Percentiles rank a stretch among this genome's conserved stretches.
phyloP scores from a whole-genome alignment of 371 early-diverging fungal genomes.

The Capniomyces stellatus region DNA sequence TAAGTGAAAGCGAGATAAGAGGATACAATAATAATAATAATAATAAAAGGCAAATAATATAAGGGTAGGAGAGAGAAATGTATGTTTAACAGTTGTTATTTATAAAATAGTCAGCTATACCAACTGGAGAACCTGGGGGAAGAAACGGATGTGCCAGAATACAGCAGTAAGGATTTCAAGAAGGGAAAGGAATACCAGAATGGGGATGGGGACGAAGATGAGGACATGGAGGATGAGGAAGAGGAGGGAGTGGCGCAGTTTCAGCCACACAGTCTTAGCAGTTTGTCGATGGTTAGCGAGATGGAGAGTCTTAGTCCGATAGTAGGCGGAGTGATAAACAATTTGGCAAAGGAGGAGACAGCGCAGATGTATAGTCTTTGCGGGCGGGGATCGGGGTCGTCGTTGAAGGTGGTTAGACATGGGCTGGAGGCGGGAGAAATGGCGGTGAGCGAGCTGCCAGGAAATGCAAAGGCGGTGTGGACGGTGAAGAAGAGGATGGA shows the following conservation, averaged over 20 bases:
- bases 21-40: too few species aligned
- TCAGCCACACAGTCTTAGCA: conserved; percentile 59
- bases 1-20: too few species aligned
- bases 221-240: conserved; percentile 17
- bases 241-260: conserved; percentile 43
- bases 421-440: conserved; percentile 83
- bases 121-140: conserved; percentile 87
- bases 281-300: conserved; percentile 75
- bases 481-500: conserved; percentile 48
- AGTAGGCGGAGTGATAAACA: conserved; percentile 52
- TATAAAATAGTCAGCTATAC: conserved; percentile 39
- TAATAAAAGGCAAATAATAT: too few species aligned
- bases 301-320: conserved; percentile 67
- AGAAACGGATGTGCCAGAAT: conserved; percentile 66
- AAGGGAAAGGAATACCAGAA: conserved; percentile 24
- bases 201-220: background rate
- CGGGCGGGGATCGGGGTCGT: conserved; percentile 64
- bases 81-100: too few species aligned
- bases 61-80: too few species aligned
- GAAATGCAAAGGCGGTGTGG: conserved; percentile 88
- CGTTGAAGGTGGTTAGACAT: conserved; percentile 76
- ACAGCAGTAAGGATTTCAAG: conserved; percentile 39
- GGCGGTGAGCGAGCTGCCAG: conserved; percentile 83
- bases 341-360: conserved; percentile 76
- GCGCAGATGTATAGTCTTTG: conserved; percentile 83